Base-by-base conservation (phyloP, 1,284 basidiomycete genomes). In the Puccinia hordei region DNA sequence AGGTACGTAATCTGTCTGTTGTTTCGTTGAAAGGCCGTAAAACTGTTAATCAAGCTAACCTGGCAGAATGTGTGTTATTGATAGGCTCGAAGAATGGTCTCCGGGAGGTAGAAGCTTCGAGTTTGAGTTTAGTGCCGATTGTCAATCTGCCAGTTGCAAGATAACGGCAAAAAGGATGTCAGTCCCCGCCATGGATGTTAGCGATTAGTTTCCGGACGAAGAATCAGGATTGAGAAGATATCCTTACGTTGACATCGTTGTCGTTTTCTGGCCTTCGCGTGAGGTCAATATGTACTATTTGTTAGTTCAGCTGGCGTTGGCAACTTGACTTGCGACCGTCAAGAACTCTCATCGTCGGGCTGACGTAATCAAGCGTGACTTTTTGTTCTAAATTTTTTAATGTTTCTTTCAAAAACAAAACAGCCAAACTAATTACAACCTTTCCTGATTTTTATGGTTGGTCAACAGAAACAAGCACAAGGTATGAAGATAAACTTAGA, bases 1-100 rank as follows among this genome's bases (percentile, higher is more conserved):
- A 49, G 24, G n/a, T 4, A 15, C 27, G 8, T 51, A 1, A 49
- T 57, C 35, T 30, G 19, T 53, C 15, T 53, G n/a, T 53, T 72
- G 35, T 22, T 30, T 4, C n/a, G n/a, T n/a, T n/a, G n/a, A 41
- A 33, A 55, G 12, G 24, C n/a, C n/a, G n/a, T n/a, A n/a, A 27
- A 22, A 73, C 10, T 13, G 57, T 30, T 27, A 49, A 57, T 27
- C n/a, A 12, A 49, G 33, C 66, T 12, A 24, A 79, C 76, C 76
- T 55, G 19, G 66, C 65, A 27, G 76, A 33, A 71, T 79, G 76
- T 15, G 76, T 71, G 27, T 41, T 72, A 24, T n/a, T 22, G 12
- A 33, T 69, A n/a, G 44, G 12, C 59, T 79, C 76, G 59, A 79
- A 79, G 76, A 71, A 79, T 24, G 76, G 76, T 61, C 46, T 33